Base-by-base conservation (phyloP, 73 alveolate species). In the Paramecium tetraurelia region DNA sequence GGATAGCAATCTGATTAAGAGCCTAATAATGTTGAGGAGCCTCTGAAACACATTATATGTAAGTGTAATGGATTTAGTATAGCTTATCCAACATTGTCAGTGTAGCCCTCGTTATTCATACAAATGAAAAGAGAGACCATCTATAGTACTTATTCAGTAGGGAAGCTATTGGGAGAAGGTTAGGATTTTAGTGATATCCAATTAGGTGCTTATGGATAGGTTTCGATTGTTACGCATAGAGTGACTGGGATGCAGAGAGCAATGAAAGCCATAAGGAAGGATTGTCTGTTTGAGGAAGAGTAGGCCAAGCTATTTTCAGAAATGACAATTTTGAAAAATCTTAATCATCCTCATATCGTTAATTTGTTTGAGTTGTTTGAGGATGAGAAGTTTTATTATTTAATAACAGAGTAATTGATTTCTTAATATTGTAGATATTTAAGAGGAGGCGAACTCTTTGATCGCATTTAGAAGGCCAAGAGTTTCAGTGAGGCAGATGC, bases 261-360 rank as follows among this genome's bases (percentile, higher is more conserved):
- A 7, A 93, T 97, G 95, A 97, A 97, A 84, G 98, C 96, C 80
- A 97, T 97, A 96, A 77, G 85, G 58, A 96, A 97, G 93, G 95
- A 96, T 29, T 40, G 88, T 33, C 33, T 89, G 18, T 70, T 89
- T 41, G 75, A 69, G 21, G 94, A 89, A 35, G 94, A 89, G 43
- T 58, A 89, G 35, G 92, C 71, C 2, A 70, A 83, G 35, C 14
- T 89, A 44, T 89, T 89, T 35, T 38, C 94, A 5, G 99, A 97
- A 93, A 95, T 97, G 89, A 88, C 95, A 58, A 97, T 97, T 87
- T 63, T 87, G 35, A 71, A 89, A 71, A 35, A 24, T 40, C 50
- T 70, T 22, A 85, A 89, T 71, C 94, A 89, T 40, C 94, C 94
- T 4, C 75, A 89, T 44, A 89, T 89, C 11, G 87, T 89, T 5